Percentiles rank a stretch among this genome's conserved stretches.
These are phyloP conservation scores for Botryosphaeria dothidea DNA, from an alignment of 2,329 filamentous ascomycete genomes.

Conservation along the genomic window DNA sequence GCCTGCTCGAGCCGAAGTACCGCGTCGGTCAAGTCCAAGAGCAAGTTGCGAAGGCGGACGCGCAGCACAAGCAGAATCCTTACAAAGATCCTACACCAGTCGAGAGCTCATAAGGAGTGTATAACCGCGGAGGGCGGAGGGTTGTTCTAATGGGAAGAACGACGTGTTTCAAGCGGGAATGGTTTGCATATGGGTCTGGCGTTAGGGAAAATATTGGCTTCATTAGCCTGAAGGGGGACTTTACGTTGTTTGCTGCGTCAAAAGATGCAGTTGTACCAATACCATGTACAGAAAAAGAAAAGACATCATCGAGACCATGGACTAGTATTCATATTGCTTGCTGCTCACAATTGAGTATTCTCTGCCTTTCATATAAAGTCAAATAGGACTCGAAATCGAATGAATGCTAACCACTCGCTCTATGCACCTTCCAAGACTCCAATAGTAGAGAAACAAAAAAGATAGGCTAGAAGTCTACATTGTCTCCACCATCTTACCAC, in stretches of 20 bases:
- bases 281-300: conserved; percentile 1
- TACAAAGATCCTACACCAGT: not conserved
- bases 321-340: too few relatives aligned
- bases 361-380: not conserved
- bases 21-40: conserved; percentile 35
- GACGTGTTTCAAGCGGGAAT: not conserved
- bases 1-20: conserved; percentile 40
- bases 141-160: not conserved
- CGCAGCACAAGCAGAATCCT: not conserved
- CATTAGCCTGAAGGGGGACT: not conserved
- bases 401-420: not conserved
- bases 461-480: not conserved
- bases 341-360: too few relatives aligned
- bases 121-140: not conserved
- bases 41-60: conserved; percentile 33
- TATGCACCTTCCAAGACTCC: not conserved
- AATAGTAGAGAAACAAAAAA: not conserved
- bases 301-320: not conserved
- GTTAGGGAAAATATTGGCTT: not conserved
- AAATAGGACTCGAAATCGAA: not conserved
- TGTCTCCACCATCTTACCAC: not conserved
- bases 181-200: conserved; percentile 8
- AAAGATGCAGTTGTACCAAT: conserved; percentile 6
- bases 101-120: not conserved
- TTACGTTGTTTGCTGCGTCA: not conserved